These are phyloP conservation scores for Lipomyces spencermartinsiae DNA, from an alignment of 805 yeast species.

Conservation along the genomic window DNA sequence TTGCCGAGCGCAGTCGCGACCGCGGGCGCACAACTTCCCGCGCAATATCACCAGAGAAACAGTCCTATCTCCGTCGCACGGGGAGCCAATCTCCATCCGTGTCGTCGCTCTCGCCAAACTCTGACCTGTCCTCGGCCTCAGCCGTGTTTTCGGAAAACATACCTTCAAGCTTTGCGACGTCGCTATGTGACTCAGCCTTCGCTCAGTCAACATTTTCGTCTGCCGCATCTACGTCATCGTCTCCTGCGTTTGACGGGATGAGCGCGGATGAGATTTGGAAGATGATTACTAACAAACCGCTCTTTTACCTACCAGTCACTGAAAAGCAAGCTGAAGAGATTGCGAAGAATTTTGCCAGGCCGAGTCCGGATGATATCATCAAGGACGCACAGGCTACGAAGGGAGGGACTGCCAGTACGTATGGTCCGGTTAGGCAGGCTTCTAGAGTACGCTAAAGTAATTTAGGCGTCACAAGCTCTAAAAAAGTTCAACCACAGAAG, in stretches of 20 bases:
- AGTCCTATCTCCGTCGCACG: not conserved
- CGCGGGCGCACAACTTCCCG: conserved; percentile 7
- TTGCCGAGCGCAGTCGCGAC: conserved; percentile 15
- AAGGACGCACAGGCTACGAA: conserved; percentile 58
- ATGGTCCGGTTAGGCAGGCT: not conserved
- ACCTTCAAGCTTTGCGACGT: conserved; percentile 33
- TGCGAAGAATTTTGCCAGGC: conserved; percentile 62
- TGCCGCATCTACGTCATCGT: not conserved
- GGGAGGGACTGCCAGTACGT: conserved; percentile 21
- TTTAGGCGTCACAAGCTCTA: not conserved
- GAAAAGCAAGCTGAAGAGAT: conserved; percentile 47
- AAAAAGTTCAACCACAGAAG: not conserved
- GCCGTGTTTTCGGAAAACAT: conserved; percentile 24
- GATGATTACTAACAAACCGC: conserved; percentile 50
- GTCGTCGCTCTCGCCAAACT: not conserved
- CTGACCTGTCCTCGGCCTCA: conserved; percentile 19
- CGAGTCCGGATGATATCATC: conserved; percentile 84
- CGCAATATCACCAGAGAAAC: conserved; percentile 7
- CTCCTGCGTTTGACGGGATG: conserved; percentile 9
- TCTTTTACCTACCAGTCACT: conserved; percentile 46
- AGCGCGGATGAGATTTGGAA: conserved; percentile 36
- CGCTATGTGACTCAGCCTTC: conserved; percentile 13
- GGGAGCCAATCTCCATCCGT: not conserved
- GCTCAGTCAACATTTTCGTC: not conserved
- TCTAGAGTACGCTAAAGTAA: not conserved